Base-by-base conservation (phyloP, 2,329 filamentous ascomycete species). In the Cadophora sp. region DNA sequence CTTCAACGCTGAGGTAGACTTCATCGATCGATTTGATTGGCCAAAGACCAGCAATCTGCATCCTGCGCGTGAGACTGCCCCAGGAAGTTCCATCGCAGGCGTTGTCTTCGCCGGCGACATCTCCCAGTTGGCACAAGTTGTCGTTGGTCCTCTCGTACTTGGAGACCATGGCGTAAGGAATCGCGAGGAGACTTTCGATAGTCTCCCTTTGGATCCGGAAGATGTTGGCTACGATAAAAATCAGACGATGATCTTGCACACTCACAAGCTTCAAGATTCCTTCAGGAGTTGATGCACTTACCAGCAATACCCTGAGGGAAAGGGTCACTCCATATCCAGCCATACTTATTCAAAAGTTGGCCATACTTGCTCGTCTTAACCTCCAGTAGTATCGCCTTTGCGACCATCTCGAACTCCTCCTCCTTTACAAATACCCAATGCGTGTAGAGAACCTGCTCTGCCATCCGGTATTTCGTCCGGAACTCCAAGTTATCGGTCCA, bases 401-500 rank as follows among this genome's bases (percentile, higher is more conserved):
- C 22, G 6, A 18, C 11, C 13, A 16, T 41, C 9, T 56, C 33
- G 24, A 58, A 56, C 22, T 59, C 55, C 4, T 59, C 30, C 58
- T 68, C 47, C 9, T 62, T 20, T 4, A 61, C 50, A 27, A 56
- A 58, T 1, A 45, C 50, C 50, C 61, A 63, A n/a, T 43, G 50
- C 1, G 33, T 63, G 27, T 47, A 63, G 16, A 58, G 51, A 45
- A 30, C 33, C 16, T 43, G 27, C 9, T 55, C 24, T 6, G 33
- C 33, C 5, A 41, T 20, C 16, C 18, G 33, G 39, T 53, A 56
- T 14, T 62, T 24, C 11, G 30, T 43, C 20, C 47, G 27, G n/a
- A 45, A 11, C 24, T 47, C 39, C 18, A 45, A 16, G 16, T 27
- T n/a, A 1, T 36, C 33, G 2, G 30, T 56, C 61, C 50, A 63